Conservation (phyloP, 2,329 filamentous ascomycete species). For the Sporothrix inflata region DNA sequence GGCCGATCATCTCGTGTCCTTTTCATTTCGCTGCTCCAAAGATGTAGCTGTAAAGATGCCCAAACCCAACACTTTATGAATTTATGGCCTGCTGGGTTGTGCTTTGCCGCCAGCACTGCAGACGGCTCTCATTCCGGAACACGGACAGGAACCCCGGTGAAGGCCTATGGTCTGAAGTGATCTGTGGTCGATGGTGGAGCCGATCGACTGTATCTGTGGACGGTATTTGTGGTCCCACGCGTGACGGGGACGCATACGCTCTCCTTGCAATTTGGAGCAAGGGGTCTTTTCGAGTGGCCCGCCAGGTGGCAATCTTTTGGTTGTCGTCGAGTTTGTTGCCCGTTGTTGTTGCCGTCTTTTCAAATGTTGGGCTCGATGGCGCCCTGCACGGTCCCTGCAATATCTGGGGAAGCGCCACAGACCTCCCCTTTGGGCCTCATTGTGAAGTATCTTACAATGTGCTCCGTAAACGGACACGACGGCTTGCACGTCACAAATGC, state of each 20-base stretch:
- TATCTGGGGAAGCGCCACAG: constrained; percentile 17
- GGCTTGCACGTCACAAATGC: constrained; percentile 8
- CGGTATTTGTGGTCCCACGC: neutral
- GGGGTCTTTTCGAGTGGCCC: neutral
- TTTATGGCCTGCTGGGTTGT: neutral
- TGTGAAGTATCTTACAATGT: neutral
- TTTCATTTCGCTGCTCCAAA: neutral
- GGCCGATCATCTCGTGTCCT: neutral
- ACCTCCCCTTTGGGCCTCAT: neutral
- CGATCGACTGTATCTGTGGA: constrained; percentile 9
- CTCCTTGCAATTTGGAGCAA: neutral
- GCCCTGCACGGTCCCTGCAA: constrained; percentile 15
- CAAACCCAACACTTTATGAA: neutral
- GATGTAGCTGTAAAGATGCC: constrained; percentile 18
- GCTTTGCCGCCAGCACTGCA: neutral
- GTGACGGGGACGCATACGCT: neutral
- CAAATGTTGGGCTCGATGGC: neutral
- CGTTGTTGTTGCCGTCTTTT: neutral
- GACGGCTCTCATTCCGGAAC: neutral
- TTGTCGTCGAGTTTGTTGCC: neutral
- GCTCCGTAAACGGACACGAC: neutral
- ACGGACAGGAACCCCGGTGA: neutral
- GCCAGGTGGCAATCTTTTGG: neutral
- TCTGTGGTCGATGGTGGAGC: neutral
- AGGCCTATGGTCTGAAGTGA: neutral